Conservation (phyloP, 2,329 filamentous ascomycete genomes). For the Volutella citrinella region DNA sequence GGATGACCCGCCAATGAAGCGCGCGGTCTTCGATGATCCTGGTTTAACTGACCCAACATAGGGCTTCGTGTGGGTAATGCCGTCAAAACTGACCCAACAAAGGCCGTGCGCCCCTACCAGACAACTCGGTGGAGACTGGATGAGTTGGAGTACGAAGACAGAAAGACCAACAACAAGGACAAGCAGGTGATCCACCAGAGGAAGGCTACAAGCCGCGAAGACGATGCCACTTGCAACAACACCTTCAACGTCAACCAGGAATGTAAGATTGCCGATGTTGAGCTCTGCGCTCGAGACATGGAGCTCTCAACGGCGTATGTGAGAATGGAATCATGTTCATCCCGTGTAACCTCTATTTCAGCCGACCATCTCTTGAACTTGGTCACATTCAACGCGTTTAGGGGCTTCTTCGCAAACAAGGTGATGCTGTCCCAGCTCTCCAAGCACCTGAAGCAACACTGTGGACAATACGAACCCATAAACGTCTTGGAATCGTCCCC, state of each 20-base stretch:
- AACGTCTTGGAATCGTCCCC: conserved; percentile 4
- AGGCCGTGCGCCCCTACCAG: conserved; percentile 2
- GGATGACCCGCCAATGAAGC: too few species aligned
- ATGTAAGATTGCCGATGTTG: neutral
- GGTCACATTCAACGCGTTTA: conserved; percentile 7
- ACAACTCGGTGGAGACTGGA: conserved; percentile 12
- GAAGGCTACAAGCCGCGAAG: accelerated
- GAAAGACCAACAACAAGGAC: too few species aligned
- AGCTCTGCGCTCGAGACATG: neutral
- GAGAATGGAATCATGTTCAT: neutral
- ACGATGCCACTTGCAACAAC: too few species aligned
- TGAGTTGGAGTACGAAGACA: neutral
- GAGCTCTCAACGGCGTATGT: neutral
- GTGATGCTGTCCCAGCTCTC: conserved; percentile 3
- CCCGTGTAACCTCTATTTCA: neutral
- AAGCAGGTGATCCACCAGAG: too few species aligned
- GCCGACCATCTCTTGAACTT: conserved; percentile 7
- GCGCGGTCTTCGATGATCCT: neutral
- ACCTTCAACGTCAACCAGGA: neutral
- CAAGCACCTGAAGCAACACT: neutral
- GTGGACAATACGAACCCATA: neutral
- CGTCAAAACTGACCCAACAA: neutral
- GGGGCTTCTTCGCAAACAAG: conserved; percentile 10
- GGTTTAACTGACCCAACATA: neutral
- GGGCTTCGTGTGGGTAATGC: conserved; percentile 3